Evolutionary conservation across 2,329 filamentous ascomycete genomes (phyloP).

Genomic region (Calcarisporium arbuscula): DNA sequence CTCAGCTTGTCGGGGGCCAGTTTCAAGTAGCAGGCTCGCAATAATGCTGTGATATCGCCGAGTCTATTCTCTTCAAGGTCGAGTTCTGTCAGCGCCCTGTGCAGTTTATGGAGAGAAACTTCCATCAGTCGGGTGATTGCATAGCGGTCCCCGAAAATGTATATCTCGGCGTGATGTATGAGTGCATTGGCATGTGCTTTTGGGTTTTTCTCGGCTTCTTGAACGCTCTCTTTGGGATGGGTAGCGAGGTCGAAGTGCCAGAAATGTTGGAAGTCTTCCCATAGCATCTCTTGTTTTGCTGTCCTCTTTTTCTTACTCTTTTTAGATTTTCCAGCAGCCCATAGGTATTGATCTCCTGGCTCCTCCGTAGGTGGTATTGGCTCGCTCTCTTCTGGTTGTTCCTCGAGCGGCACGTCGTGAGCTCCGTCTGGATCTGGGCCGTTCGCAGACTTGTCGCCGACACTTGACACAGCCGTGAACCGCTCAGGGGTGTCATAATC

Average conservation of each 20-base stretch:
- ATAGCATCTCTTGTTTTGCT: background rate
- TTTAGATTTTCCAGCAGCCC: background rate
- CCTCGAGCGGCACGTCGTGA: background rate
- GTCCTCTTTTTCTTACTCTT: background rate
- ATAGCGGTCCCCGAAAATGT: constrained; percentile 11
- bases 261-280: background rate
- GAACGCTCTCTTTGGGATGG: background rate
- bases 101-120: constrained; percentile 6
- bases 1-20: constrained; percentile 4
- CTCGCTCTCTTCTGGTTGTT: background rate
- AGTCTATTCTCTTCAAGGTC: background rate
- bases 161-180: constrained; percentile 8
- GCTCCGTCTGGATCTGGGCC: too few species aligned
- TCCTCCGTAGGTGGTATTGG: background rate
- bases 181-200: constrained; percentile 1
- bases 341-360: background rate
- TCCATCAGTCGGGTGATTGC: constrained; percentile 5
- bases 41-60: constrained; percentile 4
- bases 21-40: constrained; percentile 8
- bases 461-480: too few species aligned
- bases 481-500: constrained; percentile 5
- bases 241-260: background rate
- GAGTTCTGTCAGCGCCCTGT: constrained; percentile 2
- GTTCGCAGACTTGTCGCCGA: too few species aligned
- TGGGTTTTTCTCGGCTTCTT: constrained; percentile 1